Conservation (phyloP, 371 early-diverging fungal species). For the Circinella minor region DNA sequence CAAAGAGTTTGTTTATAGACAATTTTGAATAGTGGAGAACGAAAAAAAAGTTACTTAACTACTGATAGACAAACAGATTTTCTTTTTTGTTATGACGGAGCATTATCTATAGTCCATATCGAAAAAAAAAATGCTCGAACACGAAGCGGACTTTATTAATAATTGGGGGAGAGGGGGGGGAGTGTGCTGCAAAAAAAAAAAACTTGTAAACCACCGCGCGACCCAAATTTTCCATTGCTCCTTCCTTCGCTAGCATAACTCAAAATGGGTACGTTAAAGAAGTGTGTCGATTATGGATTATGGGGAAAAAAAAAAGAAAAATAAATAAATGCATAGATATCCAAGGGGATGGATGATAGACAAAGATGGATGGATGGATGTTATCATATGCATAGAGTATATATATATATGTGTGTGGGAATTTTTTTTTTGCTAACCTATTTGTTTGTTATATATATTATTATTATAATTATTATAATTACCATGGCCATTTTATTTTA, state of each 20-base stretch:
- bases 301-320: background rate
- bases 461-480: background rate
- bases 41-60: too few species aligned
- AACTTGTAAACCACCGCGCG: background rate
- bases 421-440: background rate
- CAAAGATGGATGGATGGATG: too few species aligned
- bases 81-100: too few species aligned
- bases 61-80: too few species aligned
- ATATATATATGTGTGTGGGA: slow-evolving; percentile 1
- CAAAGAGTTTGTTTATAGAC: too few species aligned
- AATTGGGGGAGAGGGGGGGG: background rate
- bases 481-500: background rate
- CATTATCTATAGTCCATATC: too few species aligned
- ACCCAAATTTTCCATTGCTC: slow-evolving; percentile 7
- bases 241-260: slow-evolving; percentile 16
- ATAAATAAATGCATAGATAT: slow-evolving; percentile 1
- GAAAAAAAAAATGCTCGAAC: too few species aligned
- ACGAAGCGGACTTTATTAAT: background rate
- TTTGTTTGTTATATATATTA: too few species aligned
- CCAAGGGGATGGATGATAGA: background rate
- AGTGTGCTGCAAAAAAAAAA: background rate
- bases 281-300: slow-evolving; percentile 19
- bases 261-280: slow-evolving; percentile 30
- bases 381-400: background rate
- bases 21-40: too few species aligned